Percentiles rank a stretch among this genome's conserved stretches.
phyloP scores from a whole-genome alignment of 352 stramenopile species.

The Pythium pyrilobum region DNA sequence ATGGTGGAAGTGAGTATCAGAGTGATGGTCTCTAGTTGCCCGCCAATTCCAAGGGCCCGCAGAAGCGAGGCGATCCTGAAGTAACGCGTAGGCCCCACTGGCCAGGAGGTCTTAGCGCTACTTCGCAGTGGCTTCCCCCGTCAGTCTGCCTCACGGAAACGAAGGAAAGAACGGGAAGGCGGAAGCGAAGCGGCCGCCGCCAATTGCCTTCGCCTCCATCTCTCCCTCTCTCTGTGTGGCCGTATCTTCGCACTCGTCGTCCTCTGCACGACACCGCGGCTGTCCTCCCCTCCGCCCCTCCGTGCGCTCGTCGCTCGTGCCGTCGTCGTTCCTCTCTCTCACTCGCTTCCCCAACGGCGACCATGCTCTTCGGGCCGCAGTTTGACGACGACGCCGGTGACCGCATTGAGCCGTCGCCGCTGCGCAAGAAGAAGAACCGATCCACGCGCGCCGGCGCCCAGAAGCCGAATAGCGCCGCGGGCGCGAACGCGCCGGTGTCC shows the following conservation, averaged over 20 bases:
- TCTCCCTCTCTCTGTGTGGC: not conserved
- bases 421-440: constrained; percentile 24
- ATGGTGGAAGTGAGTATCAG: constrained; percentile 1
- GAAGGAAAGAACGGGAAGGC: constrained; percentile 3
- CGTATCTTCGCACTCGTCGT: not conserved
- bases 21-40: constrained; percentile 4
- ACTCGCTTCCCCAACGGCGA: not conserved
- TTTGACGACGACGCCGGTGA: constrained; percentile 36
- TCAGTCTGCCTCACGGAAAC: not conserved
- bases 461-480: constrained; percentile 7
- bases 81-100: constrained; percentile 7
- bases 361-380: constrained; percentile 37
- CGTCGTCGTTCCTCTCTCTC: not conserved
- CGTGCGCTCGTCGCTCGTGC: not conserved
- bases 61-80: constrained; percentile 11
- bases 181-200: not conserved
- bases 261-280: not conserved
- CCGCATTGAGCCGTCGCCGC: constrained; percentile 24
- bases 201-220: too few species aligned
- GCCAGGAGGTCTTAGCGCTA: not conserved
- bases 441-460: constrained; percentile 20
- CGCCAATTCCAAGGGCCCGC: constrained; percentile 11
- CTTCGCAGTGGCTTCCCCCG: constrained; percentile 3
- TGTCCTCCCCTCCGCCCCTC: not conserved
- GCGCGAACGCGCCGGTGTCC: not conserved